phyloP scores from a whole-genome alignment of 768 basidiomycete genomes.

The Cystofilobasidium capitatum region DNA sequence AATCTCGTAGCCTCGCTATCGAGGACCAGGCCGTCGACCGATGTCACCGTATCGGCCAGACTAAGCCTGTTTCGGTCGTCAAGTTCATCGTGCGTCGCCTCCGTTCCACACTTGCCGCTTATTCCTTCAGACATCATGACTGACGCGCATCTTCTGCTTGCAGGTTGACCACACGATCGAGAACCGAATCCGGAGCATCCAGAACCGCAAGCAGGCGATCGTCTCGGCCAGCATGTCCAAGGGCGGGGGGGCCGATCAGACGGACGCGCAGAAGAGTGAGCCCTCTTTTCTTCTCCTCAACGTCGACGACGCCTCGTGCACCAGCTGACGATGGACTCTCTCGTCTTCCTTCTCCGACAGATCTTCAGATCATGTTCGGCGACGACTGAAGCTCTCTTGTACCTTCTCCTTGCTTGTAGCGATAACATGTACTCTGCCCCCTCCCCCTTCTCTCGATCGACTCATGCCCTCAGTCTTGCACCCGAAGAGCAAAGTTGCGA shows the following conservation, averaged over 20 bases:
- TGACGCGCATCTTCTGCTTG: background rate
- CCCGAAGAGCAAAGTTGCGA: too few species aligned
- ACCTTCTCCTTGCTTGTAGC: too few species aligned
- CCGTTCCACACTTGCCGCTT: too few species aligned
- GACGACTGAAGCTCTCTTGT: conserved; percentile 4
- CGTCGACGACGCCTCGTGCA: background rate
- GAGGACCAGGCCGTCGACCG: conserved; percentile 84
- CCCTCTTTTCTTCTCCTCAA: background rate
- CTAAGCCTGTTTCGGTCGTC: conserved; percentile 68
- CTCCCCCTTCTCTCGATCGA: too few species aligned
- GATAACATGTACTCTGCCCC: too few species aligned
- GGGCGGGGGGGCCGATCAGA: conserved; percentile 44
- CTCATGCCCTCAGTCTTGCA: too few species aligned
- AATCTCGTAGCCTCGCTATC: conserved; percentile 33
- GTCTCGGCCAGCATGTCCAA: conserved; percentile 63
- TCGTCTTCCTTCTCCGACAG: background rate
- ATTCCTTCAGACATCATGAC: too few species aligned
- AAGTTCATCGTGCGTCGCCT: conserved; percentile 60
- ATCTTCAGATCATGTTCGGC: conserved; percentile 20
- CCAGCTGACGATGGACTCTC: background rate
- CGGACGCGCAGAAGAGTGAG: conserved; percentile 42
- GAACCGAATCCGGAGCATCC: conserved; percentile 66
- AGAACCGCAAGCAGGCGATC: conserved; percentile 76
- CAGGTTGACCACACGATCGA: conserved; percentile 47
- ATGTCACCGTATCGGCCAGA: conserved; percentile 71